Conservation (phyloP, 2,329 filamentous ascomycete species). For the Hymenoscyphus salicellus region DNA sequence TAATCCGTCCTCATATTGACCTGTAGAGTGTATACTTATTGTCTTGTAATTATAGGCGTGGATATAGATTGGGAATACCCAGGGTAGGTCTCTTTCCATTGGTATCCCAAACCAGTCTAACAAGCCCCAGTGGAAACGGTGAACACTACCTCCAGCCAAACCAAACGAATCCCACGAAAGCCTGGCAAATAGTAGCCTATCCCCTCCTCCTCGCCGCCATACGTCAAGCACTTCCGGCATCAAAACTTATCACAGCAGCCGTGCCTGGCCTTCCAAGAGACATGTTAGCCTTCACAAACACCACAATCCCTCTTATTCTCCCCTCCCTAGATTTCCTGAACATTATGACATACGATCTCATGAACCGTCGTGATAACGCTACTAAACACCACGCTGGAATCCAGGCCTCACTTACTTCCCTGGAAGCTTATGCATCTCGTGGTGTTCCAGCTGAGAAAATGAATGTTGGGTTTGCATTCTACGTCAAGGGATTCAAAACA, state of each 20-base stretch:
- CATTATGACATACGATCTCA: conserved; percentile 67
- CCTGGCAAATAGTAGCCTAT: conserved; percentile 61
- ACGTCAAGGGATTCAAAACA: conserved; percentile 62
- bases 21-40: background rate
- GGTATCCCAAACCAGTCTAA: background rate
- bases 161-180: conserved; percentile 54
- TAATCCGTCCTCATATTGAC: background rate
- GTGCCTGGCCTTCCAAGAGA: conserved; percentile 63
- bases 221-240: conserved; percentile 52
- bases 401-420: conserved; percentile 48
- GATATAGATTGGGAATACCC: conserved; percentile 55
- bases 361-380: conserved; percentile 63
- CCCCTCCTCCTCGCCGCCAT: conserved; percentile 59
- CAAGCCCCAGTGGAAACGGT: conserved; percentile 56
- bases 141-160: conserved; percentile 63
- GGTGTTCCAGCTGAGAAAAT: conserved; percentile 52
- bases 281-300: conserved; percentile 63
- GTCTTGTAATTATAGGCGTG: conserved; percentile 24
- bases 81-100: conserved; percentile 19
- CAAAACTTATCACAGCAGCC: conserved; percentile 64
- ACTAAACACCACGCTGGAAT: conserved; percentile 67
- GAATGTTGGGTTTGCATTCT: conserved; percentile 65
- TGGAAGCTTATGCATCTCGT: conserved; percentile 57
- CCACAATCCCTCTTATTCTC: conserved; percentile 57
- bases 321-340: conserved; percentile 64